These are phyloP conservation scores for Ceratobasidium sp. DNA, from an alignment of 1,284 basidiomycete species.

Conservation along the genomic window DNA sequence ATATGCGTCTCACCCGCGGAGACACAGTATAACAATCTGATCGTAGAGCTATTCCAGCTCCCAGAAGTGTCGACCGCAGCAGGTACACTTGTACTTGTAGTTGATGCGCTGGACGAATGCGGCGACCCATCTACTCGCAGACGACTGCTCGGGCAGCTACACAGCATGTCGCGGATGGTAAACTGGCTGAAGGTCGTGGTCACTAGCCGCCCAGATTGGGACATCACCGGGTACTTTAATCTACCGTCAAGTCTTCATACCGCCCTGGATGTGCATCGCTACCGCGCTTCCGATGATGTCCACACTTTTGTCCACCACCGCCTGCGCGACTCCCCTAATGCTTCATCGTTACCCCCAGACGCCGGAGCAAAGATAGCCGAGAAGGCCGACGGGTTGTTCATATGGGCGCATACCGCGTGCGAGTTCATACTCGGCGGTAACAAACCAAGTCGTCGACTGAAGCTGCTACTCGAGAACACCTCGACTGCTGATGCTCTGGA, in stretches of 20 bases:
- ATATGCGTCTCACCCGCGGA: background rate
- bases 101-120: slow-evolving; percentile 14
- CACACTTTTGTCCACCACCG: background rate
- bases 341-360: no score
- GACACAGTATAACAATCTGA: background rate
- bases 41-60: background rate
- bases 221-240: background rate
- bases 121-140: background rate
- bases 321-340: background rate
- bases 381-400: slow-evolving; percentile 16
- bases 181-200: slow-evolving; percentile 17
- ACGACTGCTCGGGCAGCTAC: background rate
- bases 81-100: background rate
- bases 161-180: background rate
- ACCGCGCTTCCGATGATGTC: background rate
- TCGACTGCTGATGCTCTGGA: background rate
- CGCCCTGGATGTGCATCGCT: background rate
- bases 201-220: slow-evolving; percentile 27
- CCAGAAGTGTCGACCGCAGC: background rate
- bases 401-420: slow-evolving; percentile 16
- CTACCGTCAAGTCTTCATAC: background rate
- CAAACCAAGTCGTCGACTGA: background rate
- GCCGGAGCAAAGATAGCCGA: background rate
- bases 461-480: background rate
- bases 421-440: background rate